A percentile compares a stretch with the other conserved stretches of the same genome.
Conservation (phyloP, 148 eudicot genomes). For the Vaccinium darrowii region DNA sequence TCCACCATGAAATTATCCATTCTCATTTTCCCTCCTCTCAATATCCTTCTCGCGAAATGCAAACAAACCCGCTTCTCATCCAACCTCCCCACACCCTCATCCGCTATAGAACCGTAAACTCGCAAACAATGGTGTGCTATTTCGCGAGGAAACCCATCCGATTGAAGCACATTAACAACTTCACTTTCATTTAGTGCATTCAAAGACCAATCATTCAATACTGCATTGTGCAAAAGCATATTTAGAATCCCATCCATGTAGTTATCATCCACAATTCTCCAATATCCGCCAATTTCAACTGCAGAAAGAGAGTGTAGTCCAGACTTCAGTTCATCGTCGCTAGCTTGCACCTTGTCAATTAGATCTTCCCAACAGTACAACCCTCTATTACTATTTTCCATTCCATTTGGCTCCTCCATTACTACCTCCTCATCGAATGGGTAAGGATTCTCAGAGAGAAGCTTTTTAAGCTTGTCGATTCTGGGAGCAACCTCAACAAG, state of each 20-base stretch:
- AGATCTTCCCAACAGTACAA: conserved; percentile 84
- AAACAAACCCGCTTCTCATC: conserved; percentile 73
- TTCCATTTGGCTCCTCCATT: conserved; percentile 33
- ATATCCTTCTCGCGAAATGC: conserved; percentile 69
- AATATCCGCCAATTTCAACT: conserved; percentile 72
- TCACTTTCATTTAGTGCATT: conserved; percentile 58
- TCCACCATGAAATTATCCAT: conserved; percentile 62
- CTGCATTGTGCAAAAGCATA: conserved; percentile 68
- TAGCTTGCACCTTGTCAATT: conserved; percentile 67
- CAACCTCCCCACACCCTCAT: conserved; percentile 49
- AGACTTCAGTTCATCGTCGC: conserved; percentile 62
- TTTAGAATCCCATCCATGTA: conserved; percentile 61
- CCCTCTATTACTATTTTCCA: conserved; percentile 22
- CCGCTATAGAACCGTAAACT: conserved; percentile 46
- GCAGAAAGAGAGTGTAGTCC: conserved; percentile 70
- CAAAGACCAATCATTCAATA: conserved; percentile 74
- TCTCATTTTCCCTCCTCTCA: conserved; percentile 61
- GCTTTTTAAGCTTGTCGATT: conserved; percentile 69
- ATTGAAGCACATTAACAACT: conserved; percentile 47
- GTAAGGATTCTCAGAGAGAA: conserved; percentile 66
- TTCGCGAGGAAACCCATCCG: conserved; percentile 64
- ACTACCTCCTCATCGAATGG: conserved; percentile 44
- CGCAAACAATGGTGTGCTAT: conserved; percentile 69
- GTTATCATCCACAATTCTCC: conserved; percentile 72
- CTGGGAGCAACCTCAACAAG: conserved; percentile 82